These are phyloP conservation scores for Lipomyces spencermartinsiae DNA, from an alignment of 805 yeast genomes.

Conservation along the genomic window DNA sequence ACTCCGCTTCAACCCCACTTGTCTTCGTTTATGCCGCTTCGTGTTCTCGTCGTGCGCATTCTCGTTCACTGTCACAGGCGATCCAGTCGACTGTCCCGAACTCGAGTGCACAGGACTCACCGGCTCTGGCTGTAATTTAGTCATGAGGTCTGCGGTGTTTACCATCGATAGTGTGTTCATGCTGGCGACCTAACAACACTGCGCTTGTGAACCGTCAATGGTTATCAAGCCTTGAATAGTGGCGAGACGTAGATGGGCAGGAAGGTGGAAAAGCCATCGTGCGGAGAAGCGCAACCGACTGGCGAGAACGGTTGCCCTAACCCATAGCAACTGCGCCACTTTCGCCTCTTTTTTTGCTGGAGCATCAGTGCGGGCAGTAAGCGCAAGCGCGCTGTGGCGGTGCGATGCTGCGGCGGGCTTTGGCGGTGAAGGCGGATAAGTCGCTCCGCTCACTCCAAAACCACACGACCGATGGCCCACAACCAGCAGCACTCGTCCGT, in stretches of 20 bases:
- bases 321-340: not conserved
- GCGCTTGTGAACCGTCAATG: not conserved
- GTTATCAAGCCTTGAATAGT: no score
- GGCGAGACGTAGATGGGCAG: no score
- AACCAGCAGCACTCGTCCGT: not conserved
- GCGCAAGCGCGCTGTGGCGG: not conserved
- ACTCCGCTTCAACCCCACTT: slow-evolving; percentile 34
- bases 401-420: not conserved
- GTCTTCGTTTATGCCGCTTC: slow-evolving; percentile 18
- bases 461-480: no score
- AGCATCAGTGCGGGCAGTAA: no score
- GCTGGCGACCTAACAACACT: not conserved
- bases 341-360: not conserved
- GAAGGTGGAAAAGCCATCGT: no score
- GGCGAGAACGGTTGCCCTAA: not conserved
- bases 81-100: not conserved
- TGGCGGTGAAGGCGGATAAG: no score
- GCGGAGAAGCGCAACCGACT: no score
- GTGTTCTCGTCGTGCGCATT: not conserved
- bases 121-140: not conserved
- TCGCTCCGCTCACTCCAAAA: no score
- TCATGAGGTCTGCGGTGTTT: not conserved
- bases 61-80: not conserved
- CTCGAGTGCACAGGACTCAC: not conserved
- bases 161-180: not conserved